These are phyloP conservation scores for Tagetes erecta DNA, from an alignment of 129 eudicot species.

Conservation along the genomic window DNA sequence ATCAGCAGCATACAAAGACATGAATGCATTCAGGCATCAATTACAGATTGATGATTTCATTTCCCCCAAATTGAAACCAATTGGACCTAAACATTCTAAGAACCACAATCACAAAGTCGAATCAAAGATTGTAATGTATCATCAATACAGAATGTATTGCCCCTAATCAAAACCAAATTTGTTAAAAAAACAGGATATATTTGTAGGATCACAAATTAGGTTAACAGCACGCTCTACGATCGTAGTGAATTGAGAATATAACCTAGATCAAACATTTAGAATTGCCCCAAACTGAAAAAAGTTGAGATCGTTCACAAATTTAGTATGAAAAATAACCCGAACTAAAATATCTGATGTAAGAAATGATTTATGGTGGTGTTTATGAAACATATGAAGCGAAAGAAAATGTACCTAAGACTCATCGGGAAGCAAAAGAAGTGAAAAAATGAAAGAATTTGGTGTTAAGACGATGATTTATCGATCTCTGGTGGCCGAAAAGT, in stretches of 20 bases:
- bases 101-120: slow-evolving; percentile 1
- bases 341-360: not conserved
- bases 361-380: not conserved
- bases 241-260: not conserved
- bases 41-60: not conserved
- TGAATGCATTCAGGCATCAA: not conserved
- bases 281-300: not conserved
- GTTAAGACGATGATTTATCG: not conserved
- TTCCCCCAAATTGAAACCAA: not conserved
- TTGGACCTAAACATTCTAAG: not conserved
- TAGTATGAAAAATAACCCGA: not conserved
- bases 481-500: slow-evolving; percentile 5
- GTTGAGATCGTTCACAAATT: slow-evolving; percentile 10
- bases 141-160: slow-evolving; percentile 8
- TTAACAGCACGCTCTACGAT: no score
- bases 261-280: not conserved
- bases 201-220: not conserved
- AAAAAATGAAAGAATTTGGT: not conserved
- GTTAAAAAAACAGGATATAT: not conserved
- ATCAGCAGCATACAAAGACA: slow-evolving; percentile 9
- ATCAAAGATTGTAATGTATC: not conserved
- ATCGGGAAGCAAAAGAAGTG: slow-evolving; percentile 21
- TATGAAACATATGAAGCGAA: slow-evolving; percentile 6
- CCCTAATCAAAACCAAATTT: not conserved
- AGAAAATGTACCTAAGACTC: slow-evolving; percentile 34